Conservation (phyloP, 177 flowering plant species). For the Vitis hybrid region DNA sequence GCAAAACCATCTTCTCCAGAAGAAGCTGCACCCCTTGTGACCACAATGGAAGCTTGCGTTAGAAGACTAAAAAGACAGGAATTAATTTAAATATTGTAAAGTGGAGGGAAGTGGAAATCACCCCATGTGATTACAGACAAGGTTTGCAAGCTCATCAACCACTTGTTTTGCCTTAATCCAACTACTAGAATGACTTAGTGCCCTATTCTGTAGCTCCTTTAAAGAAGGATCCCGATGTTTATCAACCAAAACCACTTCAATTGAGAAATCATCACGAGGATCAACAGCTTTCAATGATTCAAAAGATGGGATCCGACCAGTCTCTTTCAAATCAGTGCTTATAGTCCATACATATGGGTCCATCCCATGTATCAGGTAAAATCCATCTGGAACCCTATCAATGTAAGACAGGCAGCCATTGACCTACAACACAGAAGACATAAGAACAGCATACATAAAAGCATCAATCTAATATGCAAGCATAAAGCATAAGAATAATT, state of each 20-base stretch:
- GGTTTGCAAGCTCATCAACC: conserved; percentile 18
- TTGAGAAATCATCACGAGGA: conserved; percentile 12
- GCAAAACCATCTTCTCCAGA: conserved; percentile 10
- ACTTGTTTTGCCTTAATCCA: conserved; percentile 7
- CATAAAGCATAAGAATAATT: too few relatives aligned
- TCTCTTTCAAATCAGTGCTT: conserved; percentile 19
- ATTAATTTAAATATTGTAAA: neutral
- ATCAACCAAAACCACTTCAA: conserved; percentile 26
- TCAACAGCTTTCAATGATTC: conserved; percentile 19
- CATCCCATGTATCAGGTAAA: conserved; percentile 29
- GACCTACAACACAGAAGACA: conserved; percentile 15
- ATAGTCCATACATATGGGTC: conserved; percentile 31
- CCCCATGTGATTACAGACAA: conserved; percentile 27
- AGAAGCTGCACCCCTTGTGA: conserved; percentile 19
- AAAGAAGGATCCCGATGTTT: conserved; percentile 16
- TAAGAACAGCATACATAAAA: neutral
- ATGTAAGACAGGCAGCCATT: conserved; percentile 28
- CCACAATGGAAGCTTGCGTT: neutral
- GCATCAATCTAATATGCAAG: neutral
- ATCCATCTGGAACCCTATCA: conserved; percentile 29
- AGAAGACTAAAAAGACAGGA: neutral
- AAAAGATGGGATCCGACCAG: conserved; percentile 20
- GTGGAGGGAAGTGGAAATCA: neutral
- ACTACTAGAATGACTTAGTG: conserved; percentile 1
- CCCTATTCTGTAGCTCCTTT: conserved; percentile 21